Evolutionary conservation across 768 basidiomycete genomes (phyloP), one percentile per base, ranked within the genome.

Genomic region (Auriscalpium microsporum): DNA sequence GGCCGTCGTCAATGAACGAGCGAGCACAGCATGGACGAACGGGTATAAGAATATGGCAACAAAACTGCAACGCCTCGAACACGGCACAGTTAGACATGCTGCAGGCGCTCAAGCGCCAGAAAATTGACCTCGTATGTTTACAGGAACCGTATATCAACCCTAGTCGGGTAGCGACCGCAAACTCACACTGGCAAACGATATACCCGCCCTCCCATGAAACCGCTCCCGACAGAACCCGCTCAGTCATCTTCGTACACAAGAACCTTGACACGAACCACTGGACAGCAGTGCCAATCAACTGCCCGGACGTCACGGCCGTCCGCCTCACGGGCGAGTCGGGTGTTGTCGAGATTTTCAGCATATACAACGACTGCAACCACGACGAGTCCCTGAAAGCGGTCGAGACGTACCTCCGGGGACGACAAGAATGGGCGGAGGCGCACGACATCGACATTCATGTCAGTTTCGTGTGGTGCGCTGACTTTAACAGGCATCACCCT

Each of bases 401-500:
- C 3, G 49, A 35, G 11, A 34, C 11, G 1, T 64, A 53, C 54
- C 45, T 61, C 6, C 10, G 9, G 7, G 10, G 16, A 4, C n/a
- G 55, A 33, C 51, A 47, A 8, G 10, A 23, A 23, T 10, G 23
- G 1, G 17, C 40, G 14, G 10, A 45, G 8, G 34, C 37, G 7
- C 23, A 50, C 10, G 55, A 16, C 17, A 23, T 37, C n/a, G 45
- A 56, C 21, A 19, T 19, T 10, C 63, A 65, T 45, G 28, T 66
- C 13, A 21, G 73, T 8, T 69, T 66, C 68, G 42, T 63, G 0
- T 73, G 72, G 0, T 28, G 23, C 23, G 23, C 23, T 28, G 69
- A 75, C 62, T 73, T 75, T 66, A 75, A 75, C 60, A 54, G 68
- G 8, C 74, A 75, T 54, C 71, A 73, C 60, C 67, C 69, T 0